These are phyloP conservation scores for Euphorbia corollata DNA, from an alignment of 441 rosid species.

Conservation along the genomic window DNA sequence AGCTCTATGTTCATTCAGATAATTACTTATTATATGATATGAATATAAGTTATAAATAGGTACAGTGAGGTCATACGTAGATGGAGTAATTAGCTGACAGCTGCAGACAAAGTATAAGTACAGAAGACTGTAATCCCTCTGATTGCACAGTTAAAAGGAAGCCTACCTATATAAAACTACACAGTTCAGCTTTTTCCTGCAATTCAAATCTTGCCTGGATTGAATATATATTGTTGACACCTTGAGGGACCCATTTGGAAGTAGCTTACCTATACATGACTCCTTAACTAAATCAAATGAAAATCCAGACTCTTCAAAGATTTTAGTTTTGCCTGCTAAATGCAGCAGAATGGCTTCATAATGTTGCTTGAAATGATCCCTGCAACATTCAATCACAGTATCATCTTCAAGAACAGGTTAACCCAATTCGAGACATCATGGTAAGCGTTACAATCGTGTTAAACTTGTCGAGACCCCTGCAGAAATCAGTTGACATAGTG, in stretches of 20 bases:
- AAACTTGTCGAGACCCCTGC: no score
- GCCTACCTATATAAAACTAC: background rate
- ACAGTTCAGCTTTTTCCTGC: constrained; percentile 5
- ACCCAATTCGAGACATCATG: no score
- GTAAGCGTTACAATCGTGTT: no score
- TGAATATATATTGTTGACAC: background rate
- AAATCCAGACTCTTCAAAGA: constrained; percentile 1
- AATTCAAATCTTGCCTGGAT: constrained; percentile 6
- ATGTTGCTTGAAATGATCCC: constrained; percentile 6
- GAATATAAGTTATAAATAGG: background rate
- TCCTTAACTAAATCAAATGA: background rate
- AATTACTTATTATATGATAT: no score
- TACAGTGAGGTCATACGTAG: background rate
- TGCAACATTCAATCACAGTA: background rate
- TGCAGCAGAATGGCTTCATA: background rate
- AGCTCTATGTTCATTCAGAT: no score
- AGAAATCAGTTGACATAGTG: no score
- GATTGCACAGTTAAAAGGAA: background rate
- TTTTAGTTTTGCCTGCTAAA: background rate
- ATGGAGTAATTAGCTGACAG: constrained; percentile 4
- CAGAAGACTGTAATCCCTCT: background rate
- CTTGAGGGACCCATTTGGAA: background rate
- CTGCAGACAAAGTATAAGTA: background rate
- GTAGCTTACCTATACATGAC: background rate
- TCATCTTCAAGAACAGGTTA: no score